Conservation (phyloP, 2,329 filamentous ascomycete species). For the Curvularia hawaiiensis region DNA sequence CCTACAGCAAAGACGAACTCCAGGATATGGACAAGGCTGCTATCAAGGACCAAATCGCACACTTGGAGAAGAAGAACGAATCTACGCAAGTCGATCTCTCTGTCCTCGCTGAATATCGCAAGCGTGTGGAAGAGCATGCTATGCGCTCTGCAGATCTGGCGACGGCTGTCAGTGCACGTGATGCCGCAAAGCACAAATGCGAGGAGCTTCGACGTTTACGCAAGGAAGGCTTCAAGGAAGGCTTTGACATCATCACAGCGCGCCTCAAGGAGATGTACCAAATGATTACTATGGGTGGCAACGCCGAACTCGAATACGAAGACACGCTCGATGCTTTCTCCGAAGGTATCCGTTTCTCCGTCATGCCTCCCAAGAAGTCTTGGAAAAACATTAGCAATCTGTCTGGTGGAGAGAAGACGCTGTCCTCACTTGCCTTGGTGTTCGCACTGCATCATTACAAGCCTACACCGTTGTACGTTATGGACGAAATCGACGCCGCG, state of each 20-base stretch:
- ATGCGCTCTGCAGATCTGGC: constrained; percentile 83
- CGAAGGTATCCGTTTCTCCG: constrained; percentile 94
- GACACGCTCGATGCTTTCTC: constrained; percentile 96
- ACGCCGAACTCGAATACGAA: constrained; percentile 95
- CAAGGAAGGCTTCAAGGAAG: constrained; percentile 97
- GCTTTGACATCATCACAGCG: constrained; percentile 91
- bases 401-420: constrained; percentile 94
- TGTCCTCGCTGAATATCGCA: constrained; percentile 87
- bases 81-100: constrained; percentile 85
- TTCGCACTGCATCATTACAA: constrained; percentile 98
- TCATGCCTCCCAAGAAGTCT: constrained; percentile 99
- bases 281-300: constrained; percentile 99
- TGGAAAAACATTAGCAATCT: constrained; percentile 99
- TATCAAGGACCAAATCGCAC: constrained; percentile 68
- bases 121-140: constrained; percentile 81
- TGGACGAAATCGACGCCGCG: constrained; percentile 99
- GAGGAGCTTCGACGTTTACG: constrained; percentile 90
- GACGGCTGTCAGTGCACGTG: constrained; percentile 75
- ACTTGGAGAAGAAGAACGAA: constrained; percentile 75
- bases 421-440: constrained; percentile 91
- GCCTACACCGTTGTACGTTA: constrained; percentile 96
- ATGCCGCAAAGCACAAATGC: constrained; percentile 87
- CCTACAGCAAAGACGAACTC: constrained; percentile 75
- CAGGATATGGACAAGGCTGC: constrained; percentile 66
- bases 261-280: constrained; percentile 99